phyloP scores from a whole-genome alignment of 768 basidiomycete species.

The Leucocoprinus leucothites region DNA sequence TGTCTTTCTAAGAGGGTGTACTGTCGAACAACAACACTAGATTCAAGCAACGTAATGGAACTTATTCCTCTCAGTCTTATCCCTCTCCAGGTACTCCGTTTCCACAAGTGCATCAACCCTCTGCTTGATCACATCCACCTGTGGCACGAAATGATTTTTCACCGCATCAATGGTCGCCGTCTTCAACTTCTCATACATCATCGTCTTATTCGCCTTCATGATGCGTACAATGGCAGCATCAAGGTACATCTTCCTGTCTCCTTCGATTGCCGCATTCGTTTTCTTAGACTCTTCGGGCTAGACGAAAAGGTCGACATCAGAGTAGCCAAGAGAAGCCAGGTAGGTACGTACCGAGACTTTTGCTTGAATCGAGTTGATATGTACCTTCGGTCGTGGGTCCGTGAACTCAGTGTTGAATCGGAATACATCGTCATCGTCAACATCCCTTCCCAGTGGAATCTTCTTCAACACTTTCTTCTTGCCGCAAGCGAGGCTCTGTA shows the following conservation, averaged over 20 bases:
- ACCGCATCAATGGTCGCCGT: conserved; percentile 84
- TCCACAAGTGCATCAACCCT: conserved; percentile 82
- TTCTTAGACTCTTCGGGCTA: conserved; percentile 84
- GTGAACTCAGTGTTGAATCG: conserved; percentile 80
- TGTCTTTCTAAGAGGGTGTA: too few relatives aligned
- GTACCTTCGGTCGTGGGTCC: conserved; percentile 73
- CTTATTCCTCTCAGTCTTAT: conserved; percentile 64
- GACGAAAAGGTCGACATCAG: neutral
- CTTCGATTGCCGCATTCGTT: conserved; percentile 82
- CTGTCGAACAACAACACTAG: too few relatives aligned
- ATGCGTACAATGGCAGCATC: conserved; percentile 96
- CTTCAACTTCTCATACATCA: conserved; percentile 76
- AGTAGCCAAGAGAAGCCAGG: neutral
- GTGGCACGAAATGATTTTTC: conserved; percentile 82
- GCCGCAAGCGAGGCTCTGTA: conserved; percentile 91
- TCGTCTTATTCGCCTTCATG: conserved; percentile 91
- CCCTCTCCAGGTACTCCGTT: conserved; percentile 79
- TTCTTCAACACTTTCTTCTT: conserved; percentile 88
- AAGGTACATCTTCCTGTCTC: conserved; percentile 80
- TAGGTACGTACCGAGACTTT: conserved; percentile 72
- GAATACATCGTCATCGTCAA: conserved; percentile 75
- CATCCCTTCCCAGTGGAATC: conserved; percentile 72
- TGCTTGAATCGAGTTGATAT: conserved; percentile 94
- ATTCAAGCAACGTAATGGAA: conserved; percentile 75
- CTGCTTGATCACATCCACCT: conserved; percentile 82